A percentile compares a stretch with the other conserved stretches of the same genome.
phyloP scores from a whole-genome alignment of 2,329 filamentous ascomycete genomes.

The Botrytis hyacinthi region DNA sequence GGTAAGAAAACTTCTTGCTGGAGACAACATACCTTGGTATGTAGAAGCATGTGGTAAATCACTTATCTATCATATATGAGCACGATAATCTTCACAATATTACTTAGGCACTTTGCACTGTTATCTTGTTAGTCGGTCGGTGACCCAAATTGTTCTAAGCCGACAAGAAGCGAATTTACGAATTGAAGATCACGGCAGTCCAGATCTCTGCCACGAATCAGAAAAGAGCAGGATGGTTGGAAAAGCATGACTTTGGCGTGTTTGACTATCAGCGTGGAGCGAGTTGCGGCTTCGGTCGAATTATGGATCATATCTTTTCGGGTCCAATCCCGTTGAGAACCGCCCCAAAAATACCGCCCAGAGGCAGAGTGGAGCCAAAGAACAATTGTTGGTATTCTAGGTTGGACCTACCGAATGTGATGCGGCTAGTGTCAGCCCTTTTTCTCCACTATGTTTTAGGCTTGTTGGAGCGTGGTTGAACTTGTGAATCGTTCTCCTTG shows the following conservation, averaged over 20 bases:
- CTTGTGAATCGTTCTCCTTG: neutral
- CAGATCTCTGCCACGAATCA: neutral
- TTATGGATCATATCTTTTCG: neutral
- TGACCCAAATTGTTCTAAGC: neutral
- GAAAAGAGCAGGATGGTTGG: neutral
- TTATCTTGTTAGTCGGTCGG: neutral
- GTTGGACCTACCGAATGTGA: neutral
- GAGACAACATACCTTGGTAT: neutral
- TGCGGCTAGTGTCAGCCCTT: slow-evolving; percentile 4
- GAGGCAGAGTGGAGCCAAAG: slow-evolving; percentile 7
- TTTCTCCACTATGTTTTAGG: slow-evolving; percentile 10
- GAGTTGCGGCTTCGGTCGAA: slow-evolving; percentile 1
- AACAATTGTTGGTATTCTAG: slow-evolving; percentile 7
- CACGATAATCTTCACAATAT: neutral
- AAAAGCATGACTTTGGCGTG: neutral
- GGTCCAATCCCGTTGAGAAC: neutral
- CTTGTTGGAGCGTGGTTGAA: slow-evolving; percentile 3
- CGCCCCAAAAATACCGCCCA: neutral
- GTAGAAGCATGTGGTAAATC: slow-evolving; percentile 7
- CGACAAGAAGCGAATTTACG: slow-evolving; percentile 3
- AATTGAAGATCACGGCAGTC: neutral
- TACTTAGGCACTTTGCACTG: neutral
- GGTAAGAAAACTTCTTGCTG: neutral
- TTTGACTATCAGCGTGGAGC: neutral
- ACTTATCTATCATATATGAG: slow-evolving; percentile 4